phyloP scores from a whole-genome alignment of 2,329 filamentous ascomycete species.

The Leptographium galeiforme region DNA sequence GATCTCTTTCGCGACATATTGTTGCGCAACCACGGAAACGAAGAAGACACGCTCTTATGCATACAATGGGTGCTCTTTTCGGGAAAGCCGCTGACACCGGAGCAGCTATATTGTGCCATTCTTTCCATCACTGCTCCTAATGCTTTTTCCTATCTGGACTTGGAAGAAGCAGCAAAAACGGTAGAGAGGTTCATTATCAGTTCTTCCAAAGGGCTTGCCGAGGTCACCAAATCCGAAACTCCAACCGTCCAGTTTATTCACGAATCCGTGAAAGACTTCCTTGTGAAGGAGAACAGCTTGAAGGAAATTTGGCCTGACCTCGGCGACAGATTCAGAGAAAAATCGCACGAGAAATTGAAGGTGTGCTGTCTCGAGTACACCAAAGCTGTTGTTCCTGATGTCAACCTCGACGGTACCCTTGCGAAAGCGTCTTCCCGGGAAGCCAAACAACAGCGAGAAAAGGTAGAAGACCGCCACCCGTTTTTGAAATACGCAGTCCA shows the following conservation, averaged over 20 bases:
- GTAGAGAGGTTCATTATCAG: slow-evolving; percentile 8
- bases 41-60: slow-evolving; percentile 27
- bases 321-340: neutral
- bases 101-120: slow-evolving; percentile 30
- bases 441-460: too few relatives aligned
- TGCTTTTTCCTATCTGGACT: too few relatives aligned
- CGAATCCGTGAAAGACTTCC: slow-evolving; percentile 34
- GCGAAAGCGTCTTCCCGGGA: too few relatives aligned
- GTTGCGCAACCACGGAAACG: slow-evolving; percentile 27
- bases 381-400: too few relatives aligned
- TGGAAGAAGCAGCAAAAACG: neutral
- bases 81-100: slow-evolving; percentile 23
- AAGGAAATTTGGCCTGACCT: slow-evolving; percentile 19
- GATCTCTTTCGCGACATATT: slow-evolving; percentile 26
- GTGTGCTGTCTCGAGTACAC: too few relatives aligned
- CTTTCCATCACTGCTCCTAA: slow-evolving; percentile 10
- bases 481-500: too few relatives aligned
- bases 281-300: slow-evolving; percentile 21
- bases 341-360: too few relatives aligned
- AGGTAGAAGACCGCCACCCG: too few relatives aligned
- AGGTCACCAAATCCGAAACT: slow-evolving; percentile 19
- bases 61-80: slow-evolving; percentile 42
- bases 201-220: slow-evolving; percentile 35
- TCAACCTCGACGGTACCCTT: too few relatives aligned
- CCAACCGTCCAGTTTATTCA: slow-evolving; percentile 38